phyloP scores from a whole-genome alignment of 2,329 filamentous ascomycete genomes.

The Dactylellina sp. region DNA sequence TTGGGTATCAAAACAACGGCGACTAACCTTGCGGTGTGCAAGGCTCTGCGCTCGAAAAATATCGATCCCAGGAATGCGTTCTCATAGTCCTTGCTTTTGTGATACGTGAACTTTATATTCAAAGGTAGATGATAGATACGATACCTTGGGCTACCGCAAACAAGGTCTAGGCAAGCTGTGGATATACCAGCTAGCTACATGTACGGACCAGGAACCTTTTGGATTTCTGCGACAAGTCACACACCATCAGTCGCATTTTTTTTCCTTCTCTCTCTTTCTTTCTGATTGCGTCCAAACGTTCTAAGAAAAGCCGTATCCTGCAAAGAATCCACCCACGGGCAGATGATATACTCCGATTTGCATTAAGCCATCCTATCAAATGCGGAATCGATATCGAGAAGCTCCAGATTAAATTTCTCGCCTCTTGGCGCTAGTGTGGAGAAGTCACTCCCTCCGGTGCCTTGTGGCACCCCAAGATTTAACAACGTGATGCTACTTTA shows the following conservation, averaged over 20 bases:
- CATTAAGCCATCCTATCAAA: slow-evolving; percentile 41
- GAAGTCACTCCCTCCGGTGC: background rate
- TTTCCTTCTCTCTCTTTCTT: no score
- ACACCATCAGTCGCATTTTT: slow-evolving; percentile 48
- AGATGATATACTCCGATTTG: slow-evolving; percentile 18
- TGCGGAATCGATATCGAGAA: slow-evolving; percentile 41
- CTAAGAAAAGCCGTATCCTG: background rate
- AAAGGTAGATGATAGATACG: slow-evolving; percentile 4
- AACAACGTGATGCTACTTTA: no score
- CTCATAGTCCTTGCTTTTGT: slow-evolving; percentile 33
- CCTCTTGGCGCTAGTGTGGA: background rate
- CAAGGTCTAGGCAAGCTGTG: background rate
- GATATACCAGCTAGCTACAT: slow-evolving; percentile 16
- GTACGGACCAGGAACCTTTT: background rate
- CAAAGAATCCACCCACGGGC: background rate
- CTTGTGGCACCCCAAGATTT: slow-evolving; percentile 15
- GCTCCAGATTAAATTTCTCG: background rate
- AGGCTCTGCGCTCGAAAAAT: slow-evolving; percentile 8
- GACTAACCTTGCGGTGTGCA: slow-evolving; percentile 20
- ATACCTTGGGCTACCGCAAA: slow-evolving; percentile 31
- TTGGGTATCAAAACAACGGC: slow-evolving; percentile 39
- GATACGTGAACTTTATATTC: slow-evolving; percentile 31
- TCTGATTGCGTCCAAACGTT: background rate
- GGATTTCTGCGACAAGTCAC: slow-evolving; percentile 32
- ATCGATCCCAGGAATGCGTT: slow-evolving; percentile 8